Evolutionary conservation across 768 basidiomycete species (phyloP), one percentile per base, ranked within the genome.

Genomic region (Rhizopogon vesiculosus): DNA sequence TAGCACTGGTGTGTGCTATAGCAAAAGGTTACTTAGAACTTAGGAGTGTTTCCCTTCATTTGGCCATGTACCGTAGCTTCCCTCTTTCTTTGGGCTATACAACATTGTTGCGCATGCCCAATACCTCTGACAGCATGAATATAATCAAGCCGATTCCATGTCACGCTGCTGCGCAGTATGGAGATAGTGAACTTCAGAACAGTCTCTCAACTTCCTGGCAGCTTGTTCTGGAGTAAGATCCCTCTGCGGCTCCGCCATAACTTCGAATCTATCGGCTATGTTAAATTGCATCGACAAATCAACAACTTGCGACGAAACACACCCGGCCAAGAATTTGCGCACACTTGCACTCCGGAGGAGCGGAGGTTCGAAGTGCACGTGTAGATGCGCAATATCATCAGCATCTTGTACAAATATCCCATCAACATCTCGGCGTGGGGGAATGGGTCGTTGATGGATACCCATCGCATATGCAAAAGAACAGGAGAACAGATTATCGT

Each of bases 381-480:
- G 94, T 35, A 95, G 70, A 67, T 96, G 94, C 3, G 90, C 87
- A 22, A 86, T 65, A 43, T 84, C 77, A 39, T 75, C 74, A 8
- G 75, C 74, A 40, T 81, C 76, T 10, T 74, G 71, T 28, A 56
- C 39, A 10, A 57, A n/a, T 10, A 16, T 43, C 12, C 60, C 64
- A 9, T 73, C 68, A 16, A 68, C 66, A 42, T 62, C 54, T 12
- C 62, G 61, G 19, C 59, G 56, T 6, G 72, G 69, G 8, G 86
- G 82, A 2, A 82, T 64, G 5, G 92, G 89, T 2, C 86, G 80
- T 67, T 97, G 94, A 65, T 96, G 94, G 45, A 96, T 81, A 38
- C 94, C 94, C 91, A 96, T 94, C 7, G 91, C 93, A 68, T 96
- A 97, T 1, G 91, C 87, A 70, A 96, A 97, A 0, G 91, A 88